Evolutionary conservation across 192 early-diverging fungal species (phyloP).

Genomic region (Linnemannia exigua): DNA sequence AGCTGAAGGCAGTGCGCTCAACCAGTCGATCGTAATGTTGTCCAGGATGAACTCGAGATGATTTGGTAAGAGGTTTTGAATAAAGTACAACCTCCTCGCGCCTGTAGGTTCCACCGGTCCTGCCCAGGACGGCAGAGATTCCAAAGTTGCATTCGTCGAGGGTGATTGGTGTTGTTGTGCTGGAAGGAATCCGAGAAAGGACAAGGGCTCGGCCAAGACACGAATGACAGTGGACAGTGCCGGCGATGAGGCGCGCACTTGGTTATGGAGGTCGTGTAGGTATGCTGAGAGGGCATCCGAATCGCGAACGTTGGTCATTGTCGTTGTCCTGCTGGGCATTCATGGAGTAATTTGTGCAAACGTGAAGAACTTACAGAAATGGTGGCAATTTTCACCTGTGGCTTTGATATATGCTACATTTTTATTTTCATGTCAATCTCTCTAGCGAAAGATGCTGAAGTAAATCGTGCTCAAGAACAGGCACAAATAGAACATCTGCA

Average conservation of each 20-base stretch:
- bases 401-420: neutral
- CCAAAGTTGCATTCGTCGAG: neutral
- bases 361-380: neutral
- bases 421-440: neutral
- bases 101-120: conserved; percentile 24
- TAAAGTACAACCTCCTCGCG: conserved; percentile 19
- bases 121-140: conserved; percentile 18
- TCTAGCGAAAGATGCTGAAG: conserved; percentile 21
- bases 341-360: neutral
- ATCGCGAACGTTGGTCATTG: conserved; percentile 21
- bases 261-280: conserved; percentile 40
- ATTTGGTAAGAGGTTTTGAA: conserved; percentile 28
- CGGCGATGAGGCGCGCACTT: conserved; percentile 16
- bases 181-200: conserved; percentile 22
- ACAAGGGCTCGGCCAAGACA: conserved; percentile 44
- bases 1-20: conserved; percentile 31
- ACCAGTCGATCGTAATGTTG: conserved; percentile 42
- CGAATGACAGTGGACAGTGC: conserved; percentile 23
- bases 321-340: neutral
- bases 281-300: conserved; percentile 41
- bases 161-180: neutral
- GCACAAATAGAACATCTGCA: conserved; percentile 30
- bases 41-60: conserved; percentile 50
- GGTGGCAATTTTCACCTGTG: neutral
- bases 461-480: conserved; percentile 33